Conservation (phyloP, 768 basidiomycete genomes). For the Tulasnella calospora region DNA sequence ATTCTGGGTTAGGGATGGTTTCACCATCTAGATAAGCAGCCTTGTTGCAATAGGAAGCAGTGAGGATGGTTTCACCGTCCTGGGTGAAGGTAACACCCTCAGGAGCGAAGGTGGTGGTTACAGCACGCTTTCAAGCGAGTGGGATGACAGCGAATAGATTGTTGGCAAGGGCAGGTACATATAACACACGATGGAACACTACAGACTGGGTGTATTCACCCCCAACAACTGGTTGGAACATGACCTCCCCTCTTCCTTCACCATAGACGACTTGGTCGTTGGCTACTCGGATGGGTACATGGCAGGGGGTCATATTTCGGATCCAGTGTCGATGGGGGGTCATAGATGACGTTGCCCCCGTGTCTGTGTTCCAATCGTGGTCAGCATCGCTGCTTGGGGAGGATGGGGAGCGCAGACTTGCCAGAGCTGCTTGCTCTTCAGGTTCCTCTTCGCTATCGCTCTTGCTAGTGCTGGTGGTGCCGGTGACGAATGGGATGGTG, state of each 20-base stretch:
- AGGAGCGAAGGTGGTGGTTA: no score
- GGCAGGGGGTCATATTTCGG: neutral
- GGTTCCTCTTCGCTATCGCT: no score
- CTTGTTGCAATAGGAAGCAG: neutral
- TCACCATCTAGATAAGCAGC: neutral
- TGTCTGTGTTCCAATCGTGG: constrained; percentile 9
- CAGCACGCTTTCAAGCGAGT: neutral
- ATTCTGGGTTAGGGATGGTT: neutral
- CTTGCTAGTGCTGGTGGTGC: no score
- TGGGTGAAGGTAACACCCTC: neutral
- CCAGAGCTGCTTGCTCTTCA: no score
- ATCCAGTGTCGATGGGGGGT: neutral
- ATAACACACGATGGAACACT: no score
- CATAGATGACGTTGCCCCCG: neutral
- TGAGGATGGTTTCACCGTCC: neutral
- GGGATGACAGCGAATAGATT: neutral
- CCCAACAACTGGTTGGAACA: no score
- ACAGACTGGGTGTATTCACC: no score
- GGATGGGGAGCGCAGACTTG: neutral
- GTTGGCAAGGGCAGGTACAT: neutral
- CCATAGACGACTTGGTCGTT: neutral
- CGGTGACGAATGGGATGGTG: no score
- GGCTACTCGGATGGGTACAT: neutral
- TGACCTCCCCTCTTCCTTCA: neutral
- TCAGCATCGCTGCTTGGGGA: neutral